These are phyloP conservation scores for Plenodomus biglobosus DNA, from an alignment of 2,329 filamentous ascomycete species.

Conservation along the genomic window DNA sequence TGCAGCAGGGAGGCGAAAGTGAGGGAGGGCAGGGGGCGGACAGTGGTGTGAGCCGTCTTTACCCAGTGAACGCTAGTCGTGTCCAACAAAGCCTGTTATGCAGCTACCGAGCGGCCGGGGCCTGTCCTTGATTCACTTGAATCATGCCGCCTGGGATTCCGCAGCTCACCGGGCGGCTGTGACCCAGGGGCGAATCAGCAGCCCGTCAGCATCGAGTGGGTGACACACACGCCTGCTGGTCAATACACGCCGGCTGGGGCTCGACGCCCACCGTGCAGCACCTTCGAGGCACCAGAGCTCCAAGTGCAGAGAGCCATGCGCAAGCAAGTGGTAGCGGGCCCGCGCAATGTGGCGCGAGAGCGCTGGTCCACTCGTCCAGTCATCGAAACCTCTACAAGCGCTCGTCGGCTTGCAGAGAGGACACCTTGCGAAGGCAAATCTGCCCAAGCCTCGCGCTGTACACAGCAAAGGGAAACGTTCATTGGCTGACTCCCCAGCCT, in stretches of 20 bases:
- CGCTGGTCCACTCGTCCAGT: slow-evolving; percentile 12
- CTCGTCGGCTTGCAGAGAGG: slow-evolving; percentile 25
- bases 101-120: slow-evolving; percentile 25
- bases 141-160: slow-evolving; percentile 25
- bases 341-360: slow-evolving; percentile 18
- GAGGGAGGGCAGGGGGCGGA: slow-evolving; percentile 18
- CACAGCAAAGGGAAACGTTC: slow-evolving; percentile 2
- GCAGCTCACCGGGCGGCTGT: slow-evolving; percentile 30
- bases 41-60: slow-evolving; percentile 21
- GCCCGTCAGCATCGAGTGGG: slow-evolving; percentile 15
- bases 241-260: slow-evolving; percentile 10
- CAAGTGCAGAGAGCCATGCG: slow-evolving; percentile 14
- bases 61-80: slow-evolving; percentile 15
- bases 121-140: slow-evolving; percentile 29
- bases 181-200: slow-evolving; percentile 20
- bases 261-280: slow-evolving; percentile 36
- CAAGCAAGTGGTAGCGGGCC: slow-evolving; percentile 6
- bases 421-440: slow-evolving; percentile 19
- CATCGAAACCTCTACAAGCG: slow-evolving; percentile 19
- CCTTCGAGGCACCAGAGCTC: slow-evolving; percentile 29
- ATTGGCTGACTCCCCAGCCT: slow-evolving; percentile 8
- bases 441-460: slow-evolving; percentile 20
- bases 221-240: slow-evolving; percentile 23
- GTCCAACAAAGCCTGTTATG: slow-evolving; percentile 24
- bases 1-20: slow-evolving; percentile 29